Evolutionary conservation across 306 rosid species (phyloP).

Genomic region (Rosa lucieae): DNA sequence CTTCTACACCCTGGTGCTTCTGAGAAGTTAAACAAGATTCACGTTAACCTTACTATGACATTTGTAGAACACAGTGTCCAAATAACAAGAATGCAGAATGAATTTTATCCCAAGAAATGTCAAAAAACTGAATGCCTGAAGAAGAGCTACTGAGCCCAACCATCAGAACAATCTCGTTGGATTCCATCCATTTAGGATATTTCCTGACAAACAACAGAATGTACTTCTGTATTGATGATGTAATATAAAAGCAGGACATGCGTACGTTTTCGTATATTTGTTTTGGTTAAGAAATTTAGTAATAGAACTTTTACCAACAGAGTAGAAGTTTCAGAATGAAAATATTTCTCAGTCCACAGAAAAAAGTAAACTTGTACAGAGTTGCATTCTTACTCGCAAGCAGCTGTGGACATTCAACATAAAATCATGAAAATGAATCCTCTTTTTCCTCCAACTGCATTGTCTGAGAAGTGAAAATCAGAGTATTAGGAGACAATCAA

Average conservation of each 20-base stretch:
- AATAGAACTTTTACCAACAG: neutral
- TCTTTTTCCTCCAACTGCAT: constrained; percentile 75
- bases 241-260: neutral
- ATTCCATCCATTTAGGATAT: neutral
- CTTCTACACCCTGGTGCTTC: constrained; percentile 91
- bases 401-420: constrained; percentile 91
- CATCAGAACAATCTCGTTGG: neutral
- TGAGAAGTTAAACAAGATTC: constrained; percentile 39
- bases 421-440: constrained; percentile 98
- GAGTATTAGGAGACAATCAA: constrained; percentile 28
- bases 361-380: constrained; percentile 4
- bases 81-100: neutral
- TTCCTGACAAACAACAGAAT: neutral
- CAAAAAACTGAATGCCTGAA: neutral
- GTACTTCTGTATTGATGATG: neutral
- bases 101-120: constrained; percentile 9
- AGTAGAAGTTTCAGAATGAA: neutral
- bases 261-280: neutral
- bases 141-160: constrained; percentile 3
- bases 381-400: constrained; percentile 67
- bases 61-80: neutral
- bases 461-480: constrained; percentile 53
- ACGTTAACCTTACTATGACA: constrained; percentile 2
- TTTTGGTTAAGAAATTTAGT: neutral
- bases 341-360: neutral